Base-by-base conservation (phyloP, 352 stramenopile genomes). In the Phytophthora brassicae region DNA sequence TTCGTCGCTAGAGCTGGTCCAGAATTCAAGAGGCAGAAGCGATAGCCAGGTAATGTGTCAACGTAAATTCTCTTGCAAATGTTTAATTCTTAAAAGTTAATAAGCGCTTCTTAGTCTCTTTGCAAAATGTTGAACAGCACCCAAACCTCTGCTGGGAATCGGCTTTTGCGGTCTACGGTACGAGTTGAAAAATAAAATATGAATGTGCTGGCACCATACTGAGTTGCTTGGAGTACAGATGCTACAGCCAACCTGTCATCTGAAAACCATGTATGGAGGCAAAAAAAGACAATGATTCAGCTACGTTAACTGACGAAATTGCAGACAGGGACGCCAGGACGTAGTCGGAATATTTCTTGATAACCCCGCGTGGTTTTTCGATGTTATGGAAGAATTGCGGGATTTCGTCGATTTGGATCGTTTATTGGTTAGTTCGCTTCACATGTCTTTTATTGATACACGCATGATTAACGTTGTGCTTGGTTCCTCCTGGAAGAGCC, bases 331-430 rank as follows among this genome's bases (percentile, higher is more conserved):
- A 16, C 82, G 86, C 0, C 86, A 95, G 31, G 79, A 92, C 47
- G 64, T 92, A 39, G 70, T 95, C 17, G 73, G 66, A 8, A 66
- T 90, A 9, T 88, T 94, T 26, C 66, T 95, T 1, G 75, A 90
- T 45, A 92, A 95, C 41, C 84, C 86, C 5, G 74, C 83, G 3
- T 89, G 81, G 71, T 92, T 90, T 67, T 94, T 95, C 24, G 84
- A 95, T 56, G 60, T 92, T 28, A 68, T 84, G 49, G 87, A 94
- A 45, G 74, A 88, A 23, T 66, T 95, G 4, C 64, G 65, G 8
- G 85, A 87, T 23, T 93, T 92, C 51, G 60, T 77, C 13, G 82
- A 93, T 50, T 63, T 94, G 16, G 87, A 95, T 51, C 68, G 81
- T 42, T 52, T 95, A 23, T 53, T 95, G 72, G 87, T 93, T 46